Conservation (phyloP, 176 grass and related monocot genomes). For the Ananas comosus region DNA sequence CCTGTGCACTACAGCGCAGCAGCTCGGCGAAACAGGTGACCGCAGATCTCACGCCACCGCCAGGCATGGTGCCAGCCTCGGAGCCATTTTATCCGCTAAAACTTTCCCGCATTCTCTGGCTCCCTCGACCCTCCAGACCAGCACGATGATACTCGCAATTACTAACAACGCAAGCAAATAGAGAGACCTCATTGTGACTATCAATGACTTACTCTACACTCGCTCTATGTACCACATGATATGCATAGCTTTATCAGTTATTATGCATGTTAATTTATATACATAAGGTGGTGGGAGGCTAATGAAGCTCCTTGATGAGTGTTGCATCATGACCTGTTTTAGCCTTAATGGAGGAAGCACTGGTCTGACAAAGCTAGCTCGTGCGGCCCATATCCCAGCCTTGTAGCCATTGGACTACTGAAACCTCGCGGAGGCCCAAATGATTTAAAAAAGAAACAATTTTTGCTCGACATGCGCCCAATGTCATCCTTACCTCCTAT, state of each 20-base stretch:
- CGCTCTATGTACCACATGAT: background rate
- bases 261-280: background rate
- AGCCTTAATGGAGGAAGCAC: slow-evolving; percentile 1
- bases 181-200: background rate
- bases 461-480: background rate
- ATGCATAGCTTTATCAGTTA: background rate
- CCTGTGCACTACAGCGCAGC: slow-evolving; percentile 46
- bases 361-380: background rate
- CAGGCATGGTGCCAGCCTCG: slow-evolving; percentile 46
- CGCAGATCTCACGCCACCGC: slow-evolving; percentile 31
- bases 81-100: slow-evolving; percentile 42
- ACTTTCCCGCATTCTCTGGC: slow-evolving; percentile 53
- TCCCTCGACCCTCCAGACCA: slow-evolving; percentile 1
- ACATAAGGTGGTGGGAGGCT: background rate
- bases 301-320: background rate
- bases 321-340: background rate
- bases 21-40: slow-evolving; percentile 20
- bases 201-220: background rate
- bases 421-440: background rate
- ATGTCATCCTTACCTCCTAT: background rate
- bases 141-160: background rate
- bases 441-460: background rate
- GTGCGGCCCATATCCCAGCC: background rate
- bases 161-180: background rate
- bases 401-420: background rate